Evolutionary conservation across 805 yeast species (phyloP), one percentile per base, ranked within the genome.

Genomic region (Zygotorulaspora danielsina): DNA sequence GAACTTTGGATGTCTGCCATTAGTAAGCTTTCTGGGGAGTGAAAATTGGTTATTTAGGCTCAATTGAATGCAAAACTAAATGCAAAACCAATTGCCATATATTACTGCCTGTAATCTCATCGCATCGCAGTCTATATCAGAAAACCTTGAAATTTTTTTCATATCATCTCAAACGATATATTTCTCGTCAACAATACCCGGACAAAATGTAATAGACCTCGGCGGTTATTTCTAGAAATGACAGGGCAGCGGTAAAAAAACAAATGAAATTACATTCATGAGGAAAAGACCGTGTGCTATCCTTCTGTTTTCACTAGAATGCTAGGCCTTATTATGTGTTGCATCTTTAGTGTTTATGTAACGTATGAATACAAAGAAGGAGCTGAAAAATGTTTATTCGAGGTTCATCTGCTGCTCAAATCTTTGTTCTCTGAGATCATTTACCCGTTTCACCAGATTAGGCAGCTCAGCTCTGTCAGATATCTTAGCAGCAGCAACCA

Each of bases 401-500:
- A 28, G 15, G 32, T 55, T 45, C 19, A 55, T 35, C 34, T 57
- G 57, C 33, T 49, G 48, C 26, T 53, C 61, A 35, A 48, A 54
- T 37, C 59, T 51, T 4, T 65, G 53, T 46, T 79, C 84, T 43
- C 81, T 64, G 26, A 77, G 51, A 41, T 73, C 70, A 41, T 70
- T 72, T 26, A 82, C 73, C 54, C 71, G 71, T 42, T 72, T 75
- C 0, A 77, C 79, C 43, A 84, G 57, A 1, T 64, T 54, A 11
- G 67, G 63, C 54, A 79, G 59, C 21, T 76, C 81, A 39, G 78
- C 72, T 44, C 96, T 73, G 54, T 84, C 84, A 1, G 96, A 87
- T 39, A 90, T 84, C 62, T 83, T 83, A 10, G 76, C 68, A 1
- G 97, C 96, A 0, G 96, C 96, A 39, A 72, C 73, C 46, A 89